These are phyloP conservation scores for Xylaria arbuscula DNA, from an alignment of 2,329 filamentous ascomycete genomes.

Conservation along the genomic window DNA sequence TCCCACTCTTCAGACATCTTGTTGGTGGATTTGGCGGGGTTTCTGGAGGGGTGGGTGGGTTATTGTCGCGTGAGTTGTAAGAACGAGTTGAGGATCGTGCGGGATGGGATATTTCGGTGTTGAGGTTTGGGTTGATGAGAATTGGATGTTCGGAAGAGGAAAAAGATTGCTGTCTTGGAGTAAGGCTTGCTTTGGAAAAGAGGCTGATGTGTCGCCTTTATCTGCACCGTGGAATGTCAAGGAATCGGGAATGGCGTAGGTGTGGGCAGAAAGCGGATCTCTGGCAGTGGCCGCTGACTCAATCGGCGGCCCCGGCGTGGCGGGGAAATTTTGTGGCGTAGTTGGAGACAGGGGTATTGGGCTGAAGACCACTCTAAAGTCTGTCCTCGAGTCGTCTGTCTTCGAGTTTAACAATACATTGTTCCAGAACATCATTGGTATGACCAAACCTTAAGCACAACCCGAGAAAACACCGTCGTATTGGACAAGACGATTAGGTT, in stretches of 20 bases:
- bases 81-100: neutral
- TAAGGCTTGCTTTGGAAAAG: neutral
- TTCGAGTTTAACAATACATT: no score
- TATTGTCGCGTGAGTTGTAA: conserved; percentile 12
- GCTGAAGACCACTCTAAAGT: neutral
- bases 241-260: conserved; percentile 47
- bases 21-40: conserved; percentile 54
- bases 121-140: neutral
- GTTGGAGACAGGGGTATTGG: conserved; percentile 9
- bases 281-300: conserved; percentile 44
- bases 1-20: conserved; percentile 83
- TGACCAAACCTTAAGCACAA: neutral
- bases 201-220: conserved; percentile 30
- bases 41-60: conserved; percentile 44
- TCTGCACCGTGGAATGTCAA: conserved; percentile 48
- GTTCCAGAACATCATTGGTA: neutral
- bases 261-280: conserved; percentile 47
- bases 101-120: no score
- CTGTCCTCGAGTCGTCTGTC: no score
- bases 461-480: neutral
- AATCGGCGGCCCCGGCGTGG: conserved; percentile 45
- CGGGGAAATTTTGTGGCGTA: conserved; percentile 27
- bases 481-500: no score
- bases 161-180: conserved; percentile 3
- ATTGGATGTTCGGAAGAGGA: conserved; percentile 9